These are phyloP conservation scores for Alternaria sp. DNA, from an alignment of 2,329 filamentous ascomycete species.

Conservation along the genomic window DNA sequence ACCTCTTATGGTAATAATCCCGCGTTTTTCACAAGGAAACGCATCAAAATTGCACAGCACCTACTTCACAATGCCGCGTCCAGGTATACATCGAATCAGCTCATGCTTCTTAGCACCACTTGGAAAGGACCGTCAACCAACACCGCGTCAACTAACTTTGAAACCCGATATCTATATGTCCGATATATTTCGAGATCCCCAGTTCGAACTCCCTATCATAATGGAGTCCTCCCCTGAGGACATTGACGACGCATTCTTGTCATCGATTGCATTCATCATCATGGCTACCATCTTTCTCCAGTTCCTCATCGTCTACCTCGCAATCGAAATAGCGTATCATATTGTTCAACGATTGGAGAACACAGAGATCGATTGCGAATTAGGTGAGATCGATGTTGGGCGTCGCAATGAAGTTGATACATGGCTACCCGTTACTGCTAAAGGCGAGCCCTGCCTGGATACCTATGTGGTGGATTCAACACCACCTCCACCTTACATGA, in stretches of 20 bases:
- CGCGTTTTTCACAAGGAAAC: background rate
- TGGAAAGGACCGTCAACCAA: background rate
- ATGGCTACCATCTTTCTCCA: background rate
- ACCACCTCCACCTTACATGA: background rate
- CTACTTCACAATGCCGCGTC: background rate
- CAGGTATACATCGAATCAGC: background rate
- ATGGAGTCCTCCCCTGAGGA: background rate
- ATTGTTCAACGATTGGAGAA: background rate
- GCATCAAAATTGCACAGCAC: background rate
- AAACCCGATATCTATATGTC: background rate
- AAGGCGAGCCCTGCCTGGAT: background rate
- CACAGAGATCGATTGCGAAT: background rate
- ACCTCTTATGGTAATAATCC: background rate
- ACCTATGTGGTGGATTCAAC: background rate
- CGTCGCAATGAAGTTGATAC: background rate
- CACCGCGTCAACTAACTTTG: background rate
- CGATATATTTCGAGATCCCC: background rate
- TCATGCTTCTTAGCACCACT: background rate
- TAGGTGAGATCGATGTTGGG: background rate
- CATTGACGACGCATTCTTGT: background rate
- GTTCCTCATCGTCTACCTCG: background rate
- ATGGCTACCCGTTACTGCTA: background rate
- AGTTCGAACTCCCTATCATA: background rate
- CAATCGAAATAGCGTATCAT: background rate
- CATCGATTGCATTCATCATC: background rate